These are phyloP conservation scores for Epichloe glyceriae DNA, from an alignment of 2,329 filamentous ascomycete genomes.

Conservation along the genomic window DNA sequence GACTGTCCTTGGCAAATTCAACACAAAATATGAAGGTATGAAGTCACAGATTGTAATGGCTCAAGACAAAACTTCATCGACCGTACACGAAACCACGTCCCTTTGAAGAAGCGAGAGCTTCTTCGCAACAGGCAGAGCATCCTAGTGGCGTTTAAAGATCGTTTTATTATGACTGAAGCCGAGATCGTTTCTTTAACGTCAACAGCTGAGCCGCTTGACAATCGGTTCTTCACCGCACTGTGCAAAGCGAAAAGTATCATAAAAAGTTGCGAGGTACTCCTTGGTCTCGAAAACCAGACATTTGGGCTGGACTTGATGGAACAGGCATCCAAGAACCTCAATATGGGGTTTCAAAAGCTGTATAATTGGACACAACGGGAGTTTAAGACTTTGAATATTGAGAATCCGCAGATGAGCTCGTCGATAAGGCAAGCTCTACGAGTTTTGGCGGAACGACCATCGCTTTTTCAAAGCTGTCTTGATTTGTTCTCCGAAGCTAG, in stretches of 20 bases:
- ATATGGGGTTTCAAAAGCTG: constrained; percentile 85
- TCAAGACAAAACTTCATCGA: constrained; percentile 57
- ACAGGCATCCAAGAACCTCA: constrained; percentile 73
- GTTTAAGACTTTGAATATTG: constrained; percentile 82
- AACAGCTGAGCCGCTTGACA: constrained; percentile 69
- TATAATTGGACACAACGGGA: constrained; percentile 92
- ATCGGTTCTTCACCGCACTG: constrained; percentile 68
- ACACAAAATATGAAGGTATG: constrained; percentile 69
- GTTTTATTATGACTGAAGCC: constrained; percentile 75
- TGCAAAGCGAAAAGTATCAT: constrained; percentile 75
- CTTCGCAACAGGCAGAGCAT: constrained; percentile 71
- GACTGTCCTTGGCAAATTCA: constrained; percentile 61
- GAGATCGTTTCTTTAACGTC: constrained; percentile 66
- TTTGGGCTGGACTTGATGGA: constrained; percentile 87
- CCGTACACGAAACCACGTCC: constrained; percentile 63
- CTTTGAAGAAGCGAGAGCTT: constrained; percentile 62
- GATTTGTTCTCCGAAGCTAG: constrained; percentile 87
- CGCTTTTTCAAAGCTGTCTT: constrained; percentile 83
- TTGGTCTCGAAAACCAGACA: constrained; percentile 81
- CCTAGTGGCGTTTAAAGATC: constrained; percentile 61
- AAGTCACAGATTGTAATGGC: constrained; percentile 64
- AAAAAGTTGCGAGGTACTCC: constrained; percentile 74
- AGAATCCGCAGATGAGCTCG: constrained; percentile 83
- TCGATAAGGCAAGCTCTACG: constrained; percentile 73
- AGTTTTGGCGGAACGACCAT: constrained; percentile 78